Evolutionary conservation across 495 filamentous ascomycete genomes (phyloP).

Genomic region (Xylaria acuta): DNA sequence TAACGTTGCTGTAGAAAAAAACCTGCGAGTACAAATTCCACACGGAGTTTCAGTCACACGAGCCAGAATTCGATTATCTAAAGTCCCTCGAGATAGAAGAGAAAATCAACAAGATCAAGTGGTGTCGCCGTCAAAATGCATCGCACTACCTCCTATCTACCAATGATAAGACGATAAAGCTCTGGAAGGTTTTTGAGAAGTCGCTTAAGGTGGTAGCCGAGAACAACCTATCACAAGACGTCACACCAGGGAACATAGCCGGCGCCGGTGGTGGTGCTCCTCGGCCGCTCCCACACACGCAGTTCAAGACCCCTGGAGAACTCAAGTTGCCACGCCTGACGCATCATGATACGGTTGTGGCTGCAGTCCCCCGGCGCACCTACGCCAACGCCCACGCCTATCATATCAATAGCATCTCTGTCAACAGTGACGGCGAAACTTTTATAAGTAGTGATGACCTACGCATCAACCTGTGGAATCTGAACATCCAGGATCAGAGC

Average conservation of each 20-base stretch:
- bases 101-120: conserved; percentile 99
- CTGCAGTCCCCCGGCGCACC: conserved; percentile 91
- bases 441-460: conserved; percentile 99
- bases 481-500: conserved; percentile 99
- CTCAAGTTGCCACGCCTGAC: conserved; percentile 94
- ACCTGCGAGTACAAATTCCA: conserved; percentile 99
- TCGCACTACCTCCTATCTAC: conserved; percentile 98
- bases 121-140: conserved; percentile 96
- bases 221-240: conserved; percentile 95
- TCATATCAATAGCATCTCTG: conserved; percentile 99
- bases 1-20: conserved; percentile 79
- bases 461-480: conserved; percentile 97
- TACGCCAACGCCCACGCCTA: conserved; percentile 99
- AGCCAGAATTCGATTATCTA: conserved; percentile 98
- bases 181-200: conserved; percentile 99
- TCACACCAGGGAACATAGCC: conserved; percentile 78
- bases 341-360: conserved; percentile 98
- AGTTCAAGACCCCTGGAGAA: conserved; percentile 80
- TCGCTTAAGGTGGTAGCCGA: conserved; percentile 98
- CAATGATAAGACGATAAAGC: conserved; percentile 99
- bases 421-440: conserved; percentile 98
- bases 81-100: conserved; percentile 99
- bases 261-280: conserved; percentile 73
- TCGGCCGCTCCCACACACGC: conserved; percentile 68
- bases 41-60: conserved; percentile 99